Percentiles rank a stretch among this genome's conserved stretches.
phyloP scores from a whole-genome alignment of 495 filamentous ascomycete species.

The Cenococcum geophilum region DNA sequence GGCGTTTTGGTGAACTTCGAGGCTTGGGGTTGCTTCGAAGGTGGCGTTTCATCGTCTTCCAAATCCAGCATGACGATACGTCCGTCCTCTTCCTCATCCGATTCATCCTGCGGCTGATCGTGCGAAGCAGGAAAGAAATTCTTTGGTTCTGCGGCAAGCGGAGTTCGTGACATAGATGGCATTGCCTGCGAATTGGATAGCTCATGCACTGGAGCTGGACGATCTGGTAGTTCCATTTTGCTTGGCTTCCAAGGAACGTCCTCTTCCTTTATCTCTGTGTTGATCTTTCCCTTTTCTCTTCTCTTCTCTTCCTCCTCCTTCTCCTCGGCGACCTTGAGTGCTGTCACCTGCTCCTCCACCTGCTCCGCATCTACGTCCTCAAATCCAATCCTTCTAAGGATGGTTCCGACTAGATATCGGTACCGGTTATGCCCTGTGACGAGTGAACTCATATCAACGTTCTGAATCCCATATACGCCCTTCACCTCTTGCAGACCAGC shows the following conservation, averaged over 20 bases:
- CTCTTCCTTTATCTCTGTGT: neutral
- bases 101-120: neutral
- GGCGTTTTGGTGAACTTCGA: neutral
- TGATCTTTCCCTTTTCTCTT: slow-evolving; percentile 31
- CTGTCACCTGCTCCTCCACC: slow-evolving; percentile 37
- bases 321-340: slow-evolving; percentile 39
- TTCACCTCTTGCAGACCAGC: slow-evolving; percentile 52
- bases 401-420: slow-evolving; percentile 48
- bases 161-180: neutral
- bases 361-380: slow-evolving; percentile 48
- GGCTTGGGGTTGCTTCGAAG: neutral
- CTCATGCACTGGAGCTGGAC: neutral
- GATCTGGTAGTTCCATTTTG: neutral
- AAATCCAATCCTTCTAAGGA: slow-evolving; percentile 51
- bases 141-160: neutral
- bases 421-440: slow-evolving; percentile 52
- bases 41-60: neutral
- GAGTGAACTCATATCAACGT: slow-evolving; percentile 50
- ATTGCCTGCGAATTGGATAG: neutral
- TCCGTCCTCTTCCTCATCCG: neutral
- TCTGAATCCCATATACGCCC: slow-evolving; percentile 52
- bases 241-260: neutral
- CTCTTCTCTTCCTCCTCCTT: slow-evolving; percentile 42
- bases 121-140: neutral
- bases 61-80: slow-evolving; percentile 2